A percentile compares a stretch with the other conserved stretches of the same genome.
Evolutionary conservation across 495 filamentous ascomycete species (phyloP).

Genomic region (Zalerion maritima): DNA sequence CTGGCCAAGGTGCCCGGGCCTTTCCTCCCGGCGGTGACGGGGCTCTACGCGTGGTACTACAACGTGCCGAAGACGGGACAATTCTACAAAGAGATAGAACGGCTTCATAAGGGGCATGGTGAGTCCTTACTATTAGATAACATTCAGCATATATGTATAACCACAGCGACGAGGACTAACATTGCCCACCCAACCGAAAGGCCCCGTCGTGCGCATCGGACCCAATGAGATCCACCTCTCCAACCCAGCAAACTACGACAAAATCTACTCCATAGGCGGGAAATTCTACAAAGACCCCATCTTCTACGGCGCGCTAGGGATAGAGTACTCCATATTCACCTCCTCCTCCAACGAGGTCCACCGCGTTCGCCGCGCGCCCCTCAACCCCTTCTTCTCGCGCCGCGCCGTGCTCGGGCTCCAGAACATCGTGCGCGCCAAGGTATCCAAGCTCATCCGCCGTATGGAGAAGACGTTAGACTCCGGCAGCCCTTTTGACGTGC

Average conservation of each 20-base stretch:
- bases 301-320: conserved; percentile 7
- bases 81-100: conserved; percentile 6
- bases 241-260: conserved; percentile 24
- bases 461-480: conserved; percentile 6
- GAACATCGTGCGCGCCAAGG: conserved; percentile 13
- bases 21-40: conserved; percentile 7
- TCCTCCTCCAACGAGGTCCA: conserved; percentile 17
- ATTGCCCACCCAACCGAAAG: conserved; percentile 7
- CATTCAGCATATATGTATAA: no score
- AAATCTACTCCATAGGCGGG: conserved; percentile 17
- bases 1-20: conserved; percentile 11
- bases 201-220: conserved; percentile 23
- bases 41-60: conserved; percentile 7
- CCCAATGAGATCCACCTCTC: conserved; percentile 26
- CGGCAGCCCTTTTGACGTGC: conserved; percentile 12
- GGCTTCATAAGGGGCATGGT: conserved; percentile 8
- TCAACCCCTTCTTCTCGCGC: conserved; percentile 30
- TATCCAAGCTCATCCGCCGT: conserved; percentile 4
- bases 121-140: no score
- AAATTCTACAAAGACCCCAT: conserved; percentile 17
- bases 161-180: no score
- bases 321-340: conserved; percentile 9
- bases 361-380: conserved; percentile 14
- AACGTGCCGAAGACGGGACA: conserved; percentile 6
- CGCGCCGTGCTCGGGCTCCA: conserved; percentile 19